A percentile compares a stretch with the other conserved stretches of the same genome.
phyloP scores from a whole-genome alignment of 2,329 filamentous ascomycete species.

The Arthrinium puccinioides region DNA sequence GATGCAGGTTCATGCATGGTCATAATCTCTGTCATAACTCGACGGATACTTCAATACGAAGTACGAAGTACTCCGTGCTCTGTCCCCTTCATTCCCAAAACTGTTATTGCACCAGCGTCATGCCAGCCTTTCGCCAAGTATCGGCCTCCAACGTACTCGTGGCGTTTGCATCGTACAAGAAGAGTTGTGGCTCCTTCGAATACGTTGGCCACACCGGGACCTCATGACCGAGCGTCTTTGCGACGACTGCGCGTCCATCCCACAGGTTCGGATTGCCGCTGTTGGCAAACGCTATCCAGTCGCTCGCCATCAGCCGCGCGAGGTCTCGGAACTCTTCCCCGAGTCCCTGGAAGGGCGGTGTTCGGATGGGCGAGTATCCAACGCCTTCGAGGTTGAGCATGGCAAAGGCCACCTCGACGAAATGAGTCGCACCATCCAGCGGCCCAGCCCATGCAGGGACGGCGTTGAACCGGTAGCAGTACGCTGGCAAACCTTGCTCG shows the following conservation, averaged over 20 bases:
- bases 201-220: background rate
- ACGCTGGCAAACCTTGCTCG: slow-evolving; percentile 37
- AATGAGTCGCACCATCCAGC: slow-evolving; percentile 25
- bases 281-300: slow-evolving; percentile 44
- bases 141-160: background rate
- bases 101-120: background rate
- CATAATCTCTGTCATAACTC: too few species aligned
- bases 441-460: slow-evolving; percentile 18
- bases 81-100: too few species aligned
- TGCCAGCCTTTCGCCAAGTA: background rate
- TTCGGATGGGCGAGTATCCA: slow-evolving; percentile 27
- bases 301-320: slow-evolving; percentile 38
- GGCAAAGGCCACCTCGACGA: slow-evolving; percentile 45
- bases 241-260: background rate
- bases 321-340: slow-evolving; percentile 33
- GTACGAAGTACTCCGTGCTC: too few species aligned
- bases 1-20: too few species aligned
- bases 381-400: slow-evolving; percentile 42
- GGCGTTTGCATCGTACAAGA: background rate
- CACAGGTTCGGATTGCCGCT: slow-evolving; percentile 33
- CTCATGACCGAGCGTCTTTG: background rate
- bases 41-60: too few species aligned
- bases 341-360: slow-evolving; percentile 30
- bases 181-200: background rate
- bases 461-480: slow-evolving; percentile 44